Base-by-base conservation (phyloP, 2,329 filamentous ascomycete species). In the Harringtonia lauricola region DNA sequence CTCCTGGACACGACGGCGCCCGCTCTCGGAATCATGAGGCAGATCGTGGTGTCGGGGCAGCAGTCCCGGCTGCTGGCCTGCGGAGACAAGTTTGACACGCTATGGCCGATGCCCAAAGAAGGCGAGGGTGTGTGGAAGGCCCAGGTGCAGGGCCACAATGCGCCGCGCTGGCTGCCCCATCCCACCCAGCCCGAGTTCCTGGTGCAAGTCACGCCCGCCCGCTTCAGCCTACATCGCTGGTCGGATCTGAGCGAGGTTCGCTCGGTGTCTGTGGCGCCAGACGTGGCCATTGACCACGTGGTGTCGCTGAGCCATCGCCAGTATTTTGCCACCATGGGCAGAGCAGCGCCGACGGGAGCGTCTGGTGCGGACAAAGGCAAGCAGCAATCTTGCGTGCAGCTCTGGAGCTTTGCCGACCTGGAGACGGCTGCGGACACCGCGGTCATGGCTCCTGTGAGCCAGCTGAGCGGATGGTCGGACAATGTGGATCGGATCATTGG, bases 71-170 rank as follows among this genome's bases (percentile, higher is more conserved):
- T 53, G 12, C 37, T 54, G 2, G 30, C 48, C 9, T 50, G 43
- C 17, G 46, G 44, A 6, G 43, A 48, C 22, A n/a, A 42, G 12
- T 34, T 43, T 1, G 44, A 48, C 31, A 45, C 42, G 14, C 38
- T 54, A 1, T 52, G 50, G 52, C 14, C 45, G 6, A n/a, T 53
- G 12, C 40, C 44, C 6, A 30, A 38, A n/a, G 18, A 35, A 21
- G 31, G 24, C 12, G 36, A 42, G 29, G 36, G 28, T 5, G 2
- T 2, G 6, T 48, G 36, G 45, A 36, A 39, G 22, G 28, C 36
- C 18, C 46, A 29, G 15, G 15, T 15, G 4, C 9, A n/a, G 35
- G n/a, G n/a, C 28, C 8, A 19, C 22, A 37, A 13, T 5, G 10
- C 12, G 3, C 30, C 24, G 9, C 41, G 33, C 40, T 31, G 43